Percentiles rank a stretch among this genome's conserved stretches.
Evolutionary conservation across 305 asterid genomes (phyloP).

Genomic region (Euphrasia arctica): DNA sequence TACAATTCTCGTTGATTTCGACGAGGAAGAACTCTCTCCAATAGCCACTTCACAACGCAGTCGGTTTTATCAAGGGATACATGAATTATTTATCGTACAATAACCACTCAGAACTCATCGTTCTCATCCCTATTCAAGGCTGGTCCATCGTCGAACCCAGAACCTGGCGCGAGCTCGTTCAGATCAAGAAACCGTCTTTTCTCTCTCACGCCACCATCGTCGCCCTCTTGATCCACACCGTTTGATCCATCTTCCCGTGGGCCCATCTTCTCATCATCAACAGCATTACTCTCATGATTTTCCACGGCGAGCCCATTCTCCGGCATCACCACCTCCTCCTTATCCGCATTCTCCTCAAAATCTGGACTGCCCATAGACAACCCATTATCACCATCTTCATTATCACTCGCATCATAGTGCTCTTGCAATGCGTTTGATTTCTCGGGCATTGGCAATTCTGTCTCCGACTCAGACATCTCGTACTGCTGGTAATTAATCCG

Average conservation of each 20-base stretch:
- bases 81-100: conserved; percentile 39
- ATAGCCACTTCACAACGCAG: conserved; percentile 4
- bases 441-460: conserved; percentile 46
- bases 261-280: conserved; percentile 33
- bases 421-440: conserved; percentile 39
- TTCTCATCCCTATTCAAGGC: conserved; percentile 48
- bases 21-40: conserved; percentile 38
- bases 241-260: conserved; percentile 31
- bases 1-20: conserved; percentile 31
- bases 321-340: conserved; percentile 8
- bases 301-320: conserved; percentile 30
- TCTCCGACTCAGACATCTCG: conserved; percentile 83
- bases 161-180: conserved; percentile 95
- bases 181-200: conserved; percentile 85
- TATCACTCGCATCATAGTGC: conserved; percentile 38
- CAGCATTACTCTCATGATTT: conserved; percentile 22
- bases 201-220: conserved; percentile 32
- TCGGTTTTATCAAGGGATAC: conserved; percentile 27
- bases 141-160: conserved; percentile 84
- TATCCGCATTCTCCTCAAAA: conserved; percentile 40
- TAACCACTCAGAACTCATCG: conserved; percentile 44
- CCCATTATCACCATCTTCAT: conserved; percentile 39
- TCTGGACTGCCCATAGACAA: conserved; percentile 43
- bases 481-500: conserved; percentile 67
- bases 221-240: conserved; percentile 45